phyloP scores from a whole-genome alignment of 495 filamentous ascomycete species.

The Elasticomyces elasticus region DNA sequence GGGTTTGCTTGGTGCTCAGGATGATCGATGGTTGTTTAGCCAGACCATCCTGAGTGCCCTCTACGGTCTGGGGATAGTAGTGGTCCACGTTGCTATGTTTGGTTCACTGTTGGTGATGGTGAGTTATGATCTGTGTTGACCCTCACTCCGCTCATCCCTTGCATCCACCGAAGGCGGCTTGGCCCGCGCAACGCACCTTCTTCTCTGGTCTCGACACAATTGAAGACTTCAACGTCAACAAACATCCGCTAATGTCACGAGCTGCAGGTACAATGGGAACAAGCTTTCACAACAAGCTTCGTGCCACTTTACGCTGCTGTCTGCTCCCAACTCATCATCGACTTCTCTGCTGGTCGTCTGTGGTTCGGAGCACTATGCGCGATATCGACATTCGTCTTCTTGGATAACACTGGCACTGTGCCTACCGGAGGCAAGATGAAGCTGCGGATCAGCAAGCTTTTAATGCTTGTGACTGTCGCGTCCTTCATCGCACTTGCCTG shows the following conservation, averaged over 20 bases:
- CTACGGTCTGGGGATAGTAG: conserved; percentile 4
- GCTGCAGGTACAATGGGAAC: conserved; percentile 16
- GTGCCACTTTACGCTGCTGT: conserved; percentile 16
- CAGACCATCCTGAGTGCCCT: conserved; percentile 3
- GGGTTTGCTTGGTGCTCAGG: conserved; percentile 2
- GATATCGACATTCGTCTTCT: conserved; percentile 8
- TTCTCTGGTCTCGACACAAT: too few species aligned
- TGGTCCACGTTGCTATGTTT: conserved; percentile 1
- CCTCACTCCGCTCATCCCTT: background rate
- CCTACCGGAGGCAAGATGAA: conserved; percentile 2
- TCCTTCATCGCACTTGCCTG: conserved; percentile 16
- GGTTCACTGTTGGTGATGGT: conserved; percentile 15
- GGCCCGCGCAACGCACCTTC: background rate
- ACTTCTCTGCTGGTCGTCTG: conserved; percentile 10
- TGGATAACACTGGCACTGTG: conserved; percentile 6
- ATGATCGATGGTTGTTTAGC: conserved; percentile 1
- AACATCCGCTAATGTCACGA: background rate
- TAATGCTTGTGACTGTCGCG: conserved; percentile 15
- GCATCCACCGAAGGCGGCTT: too few species aligned
- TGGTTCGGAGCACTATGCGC: conserved; percentile 22
- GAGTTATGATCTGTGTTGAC: background rate
- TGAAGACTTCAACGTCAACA: too few species aligned
- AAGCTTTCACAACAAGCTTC: conserved; percentile 12
- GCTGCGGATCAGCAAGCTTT: conserved; percentile 6
- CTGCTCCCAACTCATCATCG: conserved; percentile 10